Evolutionary conservation across 176 grass and related monocot species (phyloP).

Genomic region (Echinochloa phyllopogon): DNA sequence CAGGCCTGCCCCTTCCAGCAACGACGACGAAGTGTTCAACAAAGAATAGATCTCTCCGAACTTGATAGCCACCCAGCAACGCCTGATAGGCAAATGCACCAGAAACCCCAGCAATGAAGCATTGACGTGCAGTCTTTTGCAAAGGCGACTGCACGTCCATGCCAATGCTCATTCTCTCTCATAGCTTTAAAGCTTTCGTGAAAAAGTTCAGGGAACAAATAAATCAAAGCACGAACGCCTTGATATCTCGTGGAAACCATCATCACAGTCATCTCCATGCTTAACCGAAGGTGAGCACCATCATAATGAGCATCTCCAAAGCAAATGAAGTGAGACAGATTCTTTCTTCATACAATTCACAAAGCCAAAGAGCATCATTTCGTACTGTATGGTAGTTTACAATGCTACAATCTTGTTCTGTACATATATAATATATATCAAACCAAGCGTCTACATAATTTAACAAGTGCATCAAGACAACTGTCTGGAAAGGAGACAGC

Average conservation of each 20-base stretch:
- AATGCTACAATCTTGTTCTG: conserved; percentile 18
- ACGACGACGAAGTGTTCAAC: not conserved
- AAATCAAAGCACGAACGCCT: conserved; percentile 35
- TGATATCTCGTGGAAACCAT: conserved; percentile 33
- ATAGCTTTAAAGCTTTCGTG: conserved; percentile 42
- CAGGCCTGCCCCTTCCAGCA: not conserved
- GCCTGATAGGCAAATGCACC: not conserved
- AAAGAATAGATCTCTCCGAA: conserved; percentile 2
- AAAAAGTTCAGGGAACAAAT: conserved; percentile 40
- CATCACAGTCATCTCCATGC: conserved; percentile 31
- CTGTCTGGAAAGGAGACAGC: conserved; percentile 22
- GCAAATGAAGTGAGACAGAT: conserved; percentile 33
- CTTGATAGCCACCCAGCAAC: not conserved
- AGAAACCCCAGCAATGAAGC: not conserved
- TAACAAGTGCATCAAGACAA: conserved; percentile 1
- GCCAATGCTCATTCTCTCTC: conserved; percentile 38
- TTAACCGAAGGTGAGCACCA: conserved; percentile 28
- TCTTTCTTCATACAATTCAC: conserved; percentile 37
- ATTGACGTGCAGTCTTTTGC: not conserved
- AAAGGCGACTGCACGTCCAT: conserved; percentile 36
- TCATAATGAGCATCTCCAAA: conserved; percentile 39
- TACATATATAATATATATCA: conserved; percentile 20
- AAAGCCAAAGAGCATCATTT: conserved; percentile 36
- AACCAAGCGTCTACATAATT: conserved; percentile 32
- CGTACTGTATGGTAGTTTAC: not conserved